phyloP scores from a whole-genome alignment of 2,329 filamentous ascomycete genomes.

The Trichophyton verrucosum region DNA sequence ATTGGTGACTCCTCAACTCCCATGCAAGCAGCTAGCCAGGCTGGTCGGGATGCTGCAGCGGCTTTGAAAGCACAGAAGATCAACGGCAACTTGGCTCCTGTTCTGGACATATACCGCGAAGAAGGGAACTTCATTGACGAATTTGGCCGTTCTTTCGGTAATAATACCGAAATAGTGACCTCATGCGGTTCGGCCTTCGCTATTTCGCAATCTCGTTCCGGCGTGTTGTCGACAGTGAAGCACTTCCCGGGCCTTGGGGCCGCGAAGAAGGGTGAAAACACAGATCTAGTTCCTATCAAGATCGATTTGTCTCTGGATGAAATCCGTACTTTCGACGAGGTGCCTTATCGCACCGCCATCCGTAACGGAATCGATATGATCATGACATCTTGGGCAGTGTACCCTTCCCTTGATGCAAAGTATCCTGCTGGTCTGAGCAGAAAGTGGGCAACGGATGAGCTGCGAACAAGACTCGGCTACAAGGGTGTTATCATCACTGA shows the following conservation, averaged over 20 bases:
- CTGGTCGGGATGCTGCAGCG: conserved; percentile 16
- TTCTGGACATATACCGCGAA: conserved; percentile 21
- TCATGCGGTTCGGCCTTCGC: conserved; percentile 17
- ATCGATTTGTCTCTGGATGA: conserved; percentile 16
- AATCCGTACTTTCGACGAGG: conserved; percentile 18
- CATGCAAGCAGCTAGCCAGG: conserved; percentile 13
- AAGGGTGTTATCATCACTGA: conserved; percentile 23
- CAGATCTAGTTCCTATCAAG: conserved; percentile 20
- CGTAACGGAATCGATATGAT: conserved; percentile 19
- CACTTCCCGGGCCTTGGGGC: conserved; percentile 24
- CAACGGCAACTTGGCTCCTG: conserved; percentile 21
- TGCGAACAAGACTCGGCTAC: conserved; percentile 19
- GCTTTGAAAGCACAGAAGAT: conserved; percentile 14
- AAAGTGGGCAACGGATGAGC: conserved; percentile 19
- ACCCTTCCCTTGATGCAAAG: conserved; percentile 19
- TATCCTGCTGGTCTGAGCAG: conserved; percentile 21
- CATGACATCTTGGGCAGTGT: conserved; percentile 24
- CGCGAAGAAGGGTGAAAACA: conserved; percentile 18
- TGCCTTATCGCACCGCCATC: conserved; percentile 18
- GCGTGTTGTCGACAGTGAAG: conserved; percentile 20
- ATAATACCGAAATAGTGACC: conserved; percentile 16
- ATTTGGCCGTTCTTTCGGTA: conserved; percentile 19
- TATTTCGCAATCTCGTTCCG: conserved; percentile 15
- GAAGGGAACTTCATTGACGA: conserved; percentile 19
- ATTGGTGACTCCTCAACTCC: conserved; percentile 15